Evolutionary conservation across 257 asterid genomes (phyloP), one percentile per base, ranked within the genome.

Genomic region (Verbena officinalis): DNA sequence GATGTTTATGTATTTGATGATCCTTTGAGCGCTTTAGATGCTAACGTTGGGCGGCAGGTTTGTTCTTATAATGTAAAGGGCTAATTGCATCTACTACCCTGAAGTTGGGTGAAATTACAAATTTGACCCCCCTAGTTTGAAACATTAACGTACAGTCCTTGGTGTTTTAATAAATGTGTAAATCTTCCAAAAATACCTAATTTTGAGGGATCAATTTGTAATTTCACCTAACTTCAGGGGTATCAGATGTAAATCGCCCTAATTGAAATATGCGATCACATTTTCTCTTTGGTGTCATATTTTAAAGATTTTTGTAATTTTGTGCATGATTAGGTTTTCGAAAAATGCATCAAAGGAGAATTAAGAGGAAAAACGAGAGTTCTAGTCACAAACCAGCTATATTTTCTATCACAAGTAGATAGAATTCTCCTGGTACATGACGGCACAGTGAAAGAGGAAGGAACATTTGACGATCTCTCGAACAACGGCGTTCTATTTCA

Each of bases 11-110:
- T 94, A 73, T 94, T 94, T 74, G 99, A 94, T 70, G 99, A 94
- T 70, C 99, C 99, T 55, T 80, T 94, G 72, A 94, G 99, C 76
- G 99, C 99, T 77, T 79, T 94, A 17, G 99, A 94, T 75, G 99
- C 99, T 72, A 96, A 90, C 54, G 99, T 94, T 67, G 99, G 88
- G 66, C 90, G 92, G 34, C 96, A 90, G 94, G 99, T 94, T 75
- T 79, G 44, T 62, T 23, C 43, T 73, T 38, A 45, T 59, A 42
- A 9, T n/a, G 61, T 69, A 1, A 61, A n/a, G 7, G 11, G 9
- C 23, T 20, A 13, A 22, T 44, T 65, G 30, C 42, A 55, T 55
- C 20, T 62, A 20, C 48, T 30, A 13, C 45, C 52, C 38, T 24
- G 22, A 50, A n/a, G n/a, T n/a, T n/a, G n/a, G n/a, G n/a, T n/a